Conservation (phyloP, 345 rosid species). For the Lepidium aucheri region DNA sequence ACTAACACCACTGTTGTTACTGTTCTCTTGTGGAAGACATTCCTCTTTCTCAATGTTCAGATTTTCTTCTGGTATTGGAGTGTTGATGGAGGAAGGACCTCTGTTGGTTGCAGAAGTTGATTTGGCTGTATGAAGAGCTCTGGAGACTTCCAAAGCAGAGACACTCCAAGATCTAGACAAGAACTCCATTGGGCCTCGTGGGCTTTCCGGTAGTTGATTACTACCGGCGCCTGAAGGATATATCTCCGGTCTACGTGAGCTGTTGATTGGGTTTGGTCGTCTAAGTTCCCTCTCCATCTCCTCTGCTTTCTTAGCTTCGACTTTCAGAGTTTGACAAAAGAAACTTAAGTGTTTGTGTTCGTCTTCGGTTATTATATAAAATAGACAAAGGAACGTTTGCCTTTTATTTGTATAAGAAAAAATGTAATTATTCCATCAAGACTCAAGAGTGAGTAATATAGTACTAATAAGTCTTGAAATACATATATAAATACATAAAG, state of each 20-base stretch:
- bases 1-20: not conserved
- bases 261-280: conserved; percentile 31
- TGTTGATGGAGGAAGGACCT: conserved; percentile 33
- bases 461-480: not conserved
- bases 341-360: not conserved
- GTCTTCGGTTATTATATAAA: not conserved
- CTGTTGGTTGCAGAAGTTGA: conserved; percentile 11
- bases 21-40: conserved; percentile 13
- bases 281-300: conserved; percentile 35
- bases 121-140: conserved; percentile 42
- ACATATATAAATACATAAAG: conserved; percentile 6
- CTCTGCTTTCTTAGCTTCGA: not conserved
- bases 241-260: conserved; percentile 31
- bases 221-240: conserved; percentile 18
- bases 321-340: not conserved
- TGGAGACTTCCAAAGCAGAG: conserved; percentile 77
- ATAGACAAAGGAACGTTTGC: not conserved
- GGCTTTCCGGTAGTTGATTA: conserved; percentile 65
- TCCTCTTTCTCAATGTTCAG: conserved; percentile 24
- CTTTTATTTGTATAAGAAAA: not conserved
- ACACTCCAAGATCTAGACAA: conserved; percentile 83
- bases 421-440: not conserved
- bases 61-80: conserved; percentile 57
- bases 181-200: conserved; percentile 89
- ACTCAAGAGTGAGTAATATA: not conserved